Evolutionary conservation across 768 basidiomycete genomes (phyloP), one percentile per base, ranked within the genome.

Genomic region (Termitomyces sp.): DNA sequence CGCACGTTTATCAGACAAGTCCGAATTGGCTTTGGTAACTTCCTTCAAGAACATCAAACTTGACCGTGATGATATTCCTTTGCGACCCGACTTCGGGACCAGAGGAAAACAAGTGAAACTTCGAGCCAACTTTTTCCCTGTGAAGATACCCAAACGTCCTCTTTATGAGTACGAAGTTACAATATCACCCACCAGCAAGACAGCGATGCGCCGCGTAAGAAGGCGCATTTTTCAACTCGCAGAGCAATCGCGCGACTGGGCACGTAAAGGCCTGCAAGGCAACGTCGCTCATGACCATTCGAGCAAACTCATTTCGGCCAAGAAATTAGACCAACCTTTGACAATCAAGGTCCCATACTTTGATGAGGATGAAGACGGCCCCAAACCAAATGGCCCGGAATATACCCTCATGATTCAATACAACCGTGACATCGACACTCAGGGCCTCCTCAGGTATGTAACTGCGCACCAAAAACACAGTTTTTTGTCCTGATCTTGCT

Each of bases 71-170:
- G 75, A 81, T 14, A 69, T 92, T 42, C 86, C 87, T 16, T 61
- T 83, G 10, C 79, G 86, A 22, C 84, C 85, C 7, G 82, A 76
- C 16, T 87, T 79, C 61, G 86, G 87, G 0, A 82, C 74, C 0
- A 62, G 61, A 1, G 86, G 87, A 10, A 75, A 59, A 37, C 40
- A 68, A 10, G 76, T 85, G 64, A 79, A 74, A 44, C 68, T 89
- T 16, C 78, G 89, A 7, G 77, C 87, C 46, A 91, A 90, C 64
- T 88, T 85, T 73, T 89, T 89, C 69, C 78, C 86, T 0, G 74
- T 90, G 27, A 75, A 74, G 47, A 68, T 83, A 10, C 78, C 79
- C 1, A 78, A 80, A 39, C 76, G 73, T 0, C 70, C 77, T 2
- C 64, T 85, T 9, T 84, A 76, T 65, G 88, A 91, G 57, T 91